Percentiles rank a stretch among this genome's conserved stretches.
Conservation (phyloP, 768 basidiomycete species). For the Lentinus brumalis region DNA sequence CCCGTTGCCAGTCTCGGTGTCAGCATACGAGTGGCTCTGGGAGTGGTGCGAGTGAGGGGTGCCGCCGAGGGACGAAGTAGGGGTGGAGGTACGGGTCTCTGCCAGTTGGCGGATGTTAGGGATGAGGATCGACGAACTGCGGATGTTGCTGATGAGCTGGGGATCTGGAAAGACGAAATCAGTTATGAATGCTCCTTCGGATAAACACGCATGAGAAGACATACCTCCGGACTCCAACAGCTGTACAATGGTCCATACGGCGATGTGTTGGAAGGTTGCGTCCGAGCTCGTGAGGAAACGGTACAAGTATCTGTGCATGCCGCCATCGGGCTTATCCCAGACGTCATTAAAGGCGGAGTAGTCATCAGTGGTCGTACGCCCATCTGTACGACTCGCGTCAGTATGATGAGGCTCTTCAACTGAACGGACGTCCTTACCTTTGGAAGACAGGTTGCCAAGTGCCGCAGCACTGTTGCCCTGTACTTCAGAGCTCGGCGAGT, state of each 20-base stretch:
- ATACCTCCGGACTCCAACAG: slow-evolving; percentile 92
- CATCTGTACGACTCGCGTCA: slow-evolving; percentile 49
- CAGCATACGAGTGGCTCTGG: slow-evolving; percentile 71
- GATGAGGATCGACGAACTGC: slow-evolving; percentile 75
- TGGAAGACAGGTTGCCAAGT: slow-evolving; percentile 95
- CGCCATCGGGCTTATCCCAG: slow-evolving; percentile 97
- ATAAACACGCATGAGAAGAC: slow-evolving; percentile 11
- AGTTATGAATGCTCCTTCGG: not conserved
- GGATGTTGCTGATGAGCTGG: slow-evolving; percentile 88
- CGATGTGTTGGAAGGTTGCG: slow-evolving; percentile 98
- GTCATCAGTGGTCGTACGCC: slow-evolving; percentile 76
- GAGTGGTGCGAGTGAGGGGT: slow-evolving; percentile 75
- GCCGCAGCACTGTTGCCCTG: slow-evolving; percentile 99
- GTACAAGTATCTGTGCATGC: slow-evolving; percentile 93
- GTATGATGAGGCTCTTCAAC: not conserved
- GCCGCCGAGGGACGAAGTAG: slow-evolving; percentile 66
- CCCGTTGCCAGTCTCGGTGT: slow-evolving; percentile 84
- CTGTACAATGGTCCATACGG: slow-evolving; percentile 99
- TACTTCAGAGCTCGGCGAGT: slow-evolving; percentile 95
- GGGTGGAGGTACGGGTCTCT: slow-evolving; percentile 66
- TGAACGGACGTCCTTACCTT: slow-evolving; percentile 53
- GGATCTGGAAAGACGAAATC: slow-evolving; percentile 57
- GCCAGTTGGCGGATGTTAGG: slow-evolving; percentile 88
- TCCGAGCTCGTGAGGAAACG: slow-evolving; percentile 92
- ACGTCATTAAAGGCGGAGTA: slow-evolving; percentile 98